Evolutionary conservation across 495 filamentous ascomycete species (phyloP).

Genomic region (Xylaria curta): DNA sequence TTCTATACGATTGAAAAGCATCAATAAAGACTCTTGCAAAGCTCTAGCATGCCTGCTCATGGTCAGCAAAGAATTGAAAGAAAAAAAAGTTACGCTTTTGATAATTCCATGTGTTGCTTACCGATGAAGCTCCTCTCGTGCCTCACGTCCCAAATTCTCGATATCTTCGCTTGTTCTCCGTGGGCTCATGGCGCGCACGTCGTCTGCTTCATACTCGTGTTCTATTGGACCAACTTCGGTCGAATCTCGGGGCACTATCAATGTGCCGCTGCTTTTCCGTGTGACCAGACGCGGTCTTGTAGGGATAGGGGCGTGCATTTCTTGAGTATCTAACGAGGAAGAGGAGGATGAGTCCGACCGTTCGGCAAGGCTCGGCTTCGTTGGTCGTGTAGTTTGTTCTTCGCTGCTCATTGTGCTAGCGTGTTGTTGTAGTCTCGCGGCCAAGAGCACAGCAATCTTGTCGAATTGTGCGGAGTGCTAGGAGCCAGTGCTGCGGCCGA

Average conservation of each 20-base stretch:
- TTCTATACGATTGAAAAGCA: constrained; percentile 89
- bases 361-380: constrained; percentile 39
- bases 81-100: constrained; percentile 50
- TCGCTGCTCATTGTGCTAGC: constrained; percentile 37
- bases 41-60: constrained; percentile 78
- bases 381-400: constrained; percentile 8
- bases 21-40: constrained; percentile 85
- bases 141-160: constrained; percentile 81
- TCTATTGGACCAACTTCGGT: constrained; percentile 69
- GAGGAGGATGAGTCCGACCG: constrained; percentile 49
- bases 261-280: constrained; percentile 78
- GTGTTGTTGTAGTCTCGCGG: background rate
- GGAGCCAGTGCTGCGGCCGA: constrained; percentile 9
- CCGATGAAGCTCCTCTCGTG: constrained; percentile 63
- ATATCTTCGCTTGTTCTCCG: constrained; percentile 87
- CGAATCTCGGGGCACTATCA: constrained; percentile 78
- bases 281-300: constrained; percentile 60
- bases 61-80: constrained; percentile 15
- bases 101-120: constrained; percentile 50
- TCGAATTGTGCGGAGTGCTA: background rate
- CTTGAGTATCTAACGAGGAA: constrained; percentile 44
- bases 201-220: constrained; percentile 74
- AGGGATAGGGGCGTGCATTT: constrained; percentile 53
- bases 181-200: constrained; percentile 94
- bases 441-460: background rate